These are phyloP conservation scores for Monosporascus sp. DNA, from an alignment of 2,329 filamentous ascomycete genomes.

Conservation along the genomic window DNA sequence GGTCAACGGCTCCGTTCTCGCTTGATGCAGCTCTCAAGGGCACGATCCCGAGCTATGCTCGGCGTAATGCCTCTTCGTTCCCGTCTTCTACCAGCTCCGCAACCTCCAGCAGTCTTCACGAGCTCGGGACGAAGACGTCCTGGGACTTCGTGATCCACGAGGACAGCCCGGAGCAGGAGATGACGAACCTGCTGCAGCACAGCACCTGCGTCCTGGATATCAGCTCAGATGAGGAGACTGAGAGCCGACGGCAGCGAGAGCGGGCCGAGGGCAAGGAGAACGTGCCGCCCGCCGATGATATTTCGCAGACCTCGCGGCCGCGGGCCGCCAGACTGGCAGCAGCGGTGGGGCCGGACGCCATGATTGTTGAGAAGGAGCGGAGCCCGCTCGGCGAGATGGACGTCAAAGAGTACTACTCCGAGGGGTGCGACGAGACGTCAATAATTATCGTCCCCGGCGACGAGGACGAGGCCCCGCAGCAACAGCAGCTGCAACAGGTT, in stretches of 20 bases:
- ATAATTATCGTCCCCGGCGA: constrained; percentile 60
- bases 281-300: constrained; percentile 66
- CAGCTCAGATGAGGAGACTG: constrained; percentile 76
- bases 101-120: constrained; percentile 30
- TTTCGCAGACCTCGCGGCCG: constrained; percentile 50
- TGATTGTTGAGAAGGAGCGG: constrained; percentile 60
- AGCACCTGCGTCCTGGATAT: constrained; percentile 83
- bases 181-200: constrained; percentile 90
- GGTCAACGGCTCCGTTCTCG: constrained; percentile 65
- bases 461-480: constrained; percentile 38
- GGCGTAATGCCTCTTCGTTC: constrained; percentile 30
- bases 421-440: constrained; percentile 58
- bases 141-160: constrained; percentile 97
- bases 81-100: constrained; percentile 24
- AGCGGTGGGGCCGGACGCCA: constrained; percentile 38
- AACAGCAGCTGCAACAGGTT: constrained; percentile 6
- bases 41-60: constrained; percentile 60
- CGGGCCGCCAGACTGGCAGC: constrained; percentile 26
- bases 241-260: constrained; percentile 47
- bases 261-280: constrained; percentile 79
- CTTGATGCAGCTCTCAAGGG: constrained; percentile 79
- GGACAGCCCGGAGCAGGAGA: constrained; percentile 83
- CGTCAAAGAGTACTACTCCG: constrained; percentile 61
- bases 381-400: constrained; percentile 63
- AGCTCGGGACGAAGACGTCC: constrained; percentile 51